A percentile compares a stretch with the other conserved stretches of the same genome.
Evolutionary conservation across 495 filamentous ascomycete genomes (phyloP).

Genomic region (Pyronema domesticum): DNA sequence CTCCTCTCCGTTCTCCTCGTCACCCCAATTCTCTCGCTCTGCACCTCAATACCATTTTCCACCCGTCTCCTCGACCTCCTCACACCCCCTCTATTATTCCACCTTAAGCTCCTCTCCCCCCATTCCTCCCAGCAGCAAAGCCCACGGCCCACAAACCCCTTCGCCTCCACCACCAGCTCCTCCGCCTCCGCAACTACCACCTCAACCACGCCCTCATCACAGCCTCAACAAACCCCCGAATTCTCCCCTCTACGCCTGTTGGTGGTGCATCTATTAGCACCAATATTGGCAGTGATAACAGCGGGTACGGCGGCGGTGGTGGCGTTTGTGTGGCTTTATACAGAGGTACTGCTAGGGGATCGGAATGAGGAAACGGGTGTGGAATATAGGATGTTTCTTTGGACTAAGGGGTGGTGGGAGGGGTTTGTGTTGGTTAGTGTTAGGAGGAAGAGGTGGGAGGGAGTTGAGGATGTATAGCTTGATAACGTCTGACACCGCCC

Average conservation of each 20-base stretch:
- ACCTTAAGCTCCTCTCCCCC: constrained; percentile 16
- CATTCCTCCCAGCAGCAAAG: not conserved
- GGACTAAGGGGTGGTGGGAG: constrained; percentile 17
- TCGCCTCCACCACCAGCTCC: not conserved
- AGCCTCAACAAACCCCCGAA: constrained; percentile 1
- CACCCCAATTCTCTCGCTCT: constrained; percentile 11
- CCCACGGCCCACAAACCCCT: constrained; percentile 4
- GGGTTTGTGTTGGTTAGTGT: constrained; percentile 3
- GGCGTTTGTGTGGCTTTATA: constrained; percentile 22
- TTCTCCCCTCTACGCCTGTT: constrained; percentile 11
- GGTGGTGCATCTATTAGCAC: constrained; percentile 15
- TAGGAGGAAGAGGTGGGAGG: constrained; percentile 8
- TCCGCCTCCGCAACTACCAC: too few species aligned
- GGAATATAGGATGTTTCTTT: constrained; percentile 18
- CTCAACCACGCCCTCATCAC: too few species aligned
- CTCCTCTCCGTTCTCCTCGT: constrained; percentile 7
- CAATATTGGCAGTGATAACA: constrained; percentile 9
- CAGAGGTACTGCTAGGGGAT: constrained; percentile 19
- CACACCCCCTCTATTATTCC: constrained; percentile 11
- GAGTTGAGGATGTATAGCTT: not conserved
- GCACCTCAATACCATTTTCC: constrained; percentile 7
- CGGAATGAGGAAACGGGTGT: constrained; percentile 14
- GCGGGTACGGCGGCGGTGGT: constrained; percentile 6
- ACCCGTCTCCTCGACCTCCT: constrained; percentile 2
- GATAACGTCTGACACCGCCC: too few species aligned